A percentile compares a stretch with the other conserved stretches of the same genome.
Evolutionary conservation across 1,284 basidiomycete species (phyloP).

Genomic region (Pisolithus thermaeus): DNA sequence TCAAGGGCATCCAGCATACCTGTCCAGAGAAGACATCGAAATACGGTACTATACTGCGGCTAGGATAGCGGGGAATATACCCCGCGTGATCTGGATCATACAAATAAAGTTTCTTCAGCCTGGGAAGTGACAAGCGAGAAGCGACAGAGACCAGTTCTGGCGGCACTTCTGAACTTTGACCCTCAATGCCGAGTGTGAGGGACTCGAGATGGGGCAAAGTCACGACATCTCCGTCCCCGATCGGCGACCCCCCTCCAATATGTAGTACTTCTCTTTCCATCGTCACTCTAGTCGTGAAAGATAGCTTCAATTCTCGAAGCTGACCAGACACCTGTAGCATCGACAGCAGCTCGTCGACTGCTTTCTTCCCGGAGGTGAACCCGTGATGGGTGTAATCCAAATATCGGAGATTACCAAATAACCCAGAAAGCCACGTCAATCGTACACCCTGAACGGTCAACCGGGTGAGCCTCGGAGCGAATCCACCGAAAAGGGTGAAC

Average conservation of each 20-base stretch:
- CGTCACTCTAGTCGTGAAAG: slow-evolving; percentile 27
- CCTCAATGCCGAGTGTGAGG: slow-evolving; percentile 40
- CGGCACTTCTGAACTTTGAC: slow-evolving; percentile 46
- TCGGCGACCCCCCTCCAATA: slow-evolving; percentile 9
- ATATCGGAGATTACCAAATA: slow-evolving; percentile 54
- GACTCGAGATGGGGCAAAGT: slow-evolving; percentile 35
- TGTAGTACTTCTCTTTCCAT: slow-evolving; percentile 13
- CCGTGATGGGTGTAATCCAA: slow-evolving; percentile 61
- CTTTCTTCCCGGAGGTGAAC: slow-evolving; percentile 41
- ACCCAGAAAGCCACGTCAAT: slow-evolving; percentile 51
- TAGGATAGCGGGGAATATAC: slow-evolving; percentile 6
- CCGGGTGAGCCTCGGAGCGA: slow-evolving; percentile 48
- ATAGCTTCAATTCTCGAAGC: slow-evolving; percentile 40
- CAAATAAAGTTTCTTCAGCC: slow-evolving; percentile 36
- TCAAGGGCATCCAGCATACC: slow-evolving; percentile 5
- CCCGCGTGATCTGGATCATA: slow-evolving; percentile 30
- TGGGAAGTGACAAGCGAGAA: slow-evolving; percentile 38
- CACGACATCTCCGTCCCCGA: slow-evolving; percentile 13
- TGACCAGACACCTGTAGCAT: slow-evolving; percentile 42
- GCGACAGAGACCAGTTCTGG: slow-evolving; percentile 43
- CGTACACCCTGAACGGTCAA: slow-evolving; percentile 58
- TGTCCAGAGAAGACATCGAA: slow-evolving; percentile 5
- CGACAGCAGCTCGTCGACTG: slow-evolving; percentile 41
- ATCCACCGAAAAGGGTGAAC: slow-evolving; percentile 57
- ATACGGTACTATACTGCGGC: slow-evolving; percentile 11